phyloP scores from a whole-genome alignment of 2,329 filamentous ascomycete species.

The Cytospora paraplurivora region DNA sequence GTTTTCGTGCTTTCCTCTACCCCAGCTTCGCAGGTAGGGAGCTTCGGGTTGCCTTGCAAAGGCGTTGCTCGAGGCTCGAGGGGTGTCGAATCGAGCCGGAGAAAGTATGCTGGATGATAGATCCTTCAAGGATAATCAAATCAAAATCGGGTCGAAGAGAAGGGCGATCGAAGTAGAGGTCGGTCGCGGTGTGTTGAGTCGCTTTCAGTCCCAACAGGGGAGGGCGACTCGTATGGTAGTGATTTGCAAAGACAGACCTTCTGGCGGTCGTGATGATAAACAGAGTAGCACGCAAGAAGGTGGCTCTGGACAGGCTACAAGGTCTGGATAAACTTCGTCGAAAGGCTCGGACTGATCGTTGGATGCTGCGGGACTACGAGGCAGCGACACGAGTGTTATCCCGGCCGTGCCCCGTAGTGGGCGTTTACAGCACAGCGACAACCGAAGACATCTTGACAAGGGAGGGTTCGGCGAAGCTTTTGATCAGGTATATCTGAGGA shows the following conservation, averaged over 20 bases:
- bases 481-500: slow-evolving; percentile 38
- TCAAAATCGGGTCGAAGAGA: slow-evolving; percentile 1
- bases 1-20: background rate
- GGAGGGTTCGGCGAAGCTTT: slow-evolving; percentile 70
- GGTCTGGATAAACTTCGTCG: slow-evolving; percentile 69
- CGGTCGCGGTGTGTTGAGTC: slow-evolving; percentile 11
- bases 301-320: slow-evolving; percentile 55
- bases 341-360: slow-evolving; percentile 69
- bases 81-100: slow-evolving; percentile 6
- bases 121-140: background rate
- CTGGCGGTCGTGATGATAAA: slow-evolving; percentile 6
- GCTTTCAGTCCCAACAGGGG: slow-evolving; percentile 20
- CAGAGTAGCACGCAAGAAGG: slow-evolving; percentile 34
- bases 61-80: background rate
- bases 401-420: slow-evolving; percentile 70
- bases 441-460: slow-evolving; percentile 66
- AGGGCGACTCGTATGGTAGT: slow-evolving; percentile 30
- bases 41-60: background rate
- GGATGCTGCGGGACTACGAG: slow-evolving; percentile 83
- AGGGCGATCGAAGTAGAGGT: slow-evolving; percentile 5
- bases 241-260: slow-evolving; percentile 45
- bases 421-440: slow-evolving; percentile 89
- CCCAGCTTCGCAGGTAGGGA: background rate
- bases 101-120: background rate
- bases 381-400: slow-evolving; percentile 50